Percentiles rank a stretch among this genome's conserved stretches.
These are phyloP conservation scores for Aspergillus leporis DNA, from an alignment of 495 filamentous ascomycete genomes.

Conservation along the genomic window DNA sequence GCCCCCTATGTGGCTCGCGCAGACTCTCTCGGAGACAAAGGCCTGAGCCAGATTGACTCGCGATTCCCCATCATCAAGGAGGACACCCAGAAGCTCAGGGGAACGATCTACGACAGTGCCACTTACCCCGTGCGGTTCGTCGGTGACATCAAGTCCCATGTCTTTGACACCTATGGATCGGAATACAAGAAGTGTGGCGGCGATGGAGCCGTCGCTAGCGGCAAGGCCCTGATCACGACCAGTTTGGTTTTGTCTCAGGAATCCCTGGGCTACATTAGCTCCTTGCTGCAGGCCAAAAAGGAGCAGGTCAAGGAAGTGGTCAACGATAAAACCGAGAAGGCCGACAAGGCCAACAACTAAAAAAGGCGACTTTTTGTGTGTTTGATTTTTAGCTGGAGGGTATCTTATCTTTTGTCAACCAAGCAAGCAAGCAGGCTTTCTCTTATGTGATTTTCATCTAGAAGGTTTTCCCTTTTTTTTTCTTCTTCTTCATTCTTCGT, in stretches of 20 bases:
- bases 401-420: background rate
- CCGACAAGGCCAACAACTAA: conserved; percentile 19
- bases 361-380: conserved; percentile 14
- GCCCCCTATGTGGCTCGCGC: conserved; percentile 80
- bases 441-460: conserved; percentile 5
- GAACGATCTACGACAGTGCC: conserved; percentile 61
- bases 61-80: conserved; percentile 88
- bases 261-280: conserved; percentile 57
- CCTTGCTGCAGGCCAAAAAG: conserved; percentile 59
- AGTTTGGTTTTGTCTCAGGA: conserved; percentile 71
- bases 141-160: conserved; percentile 71
- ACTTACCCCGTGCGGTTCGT: conserved; percentile 66
- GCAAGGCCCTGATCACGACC: conserved; percentile 75
- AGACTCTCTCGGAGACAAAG: conserved; percentile 75
- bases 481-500: no score
- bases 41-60: conserved; percentile 71
- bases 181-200: conserved; percentile 78
- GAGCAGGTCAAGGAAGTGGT: conserved; percentile 58
- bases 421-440: conserved; percentile 3
- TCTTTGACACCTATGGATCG: conserved; percentile 67
- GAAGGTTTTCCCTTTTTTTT: no score
- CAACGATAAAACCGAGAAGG: conserved; percentile 48
- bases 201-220: conserved; percentile 63
- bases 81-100: conserved; percentile 74
- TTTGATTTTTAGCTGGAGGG: conserved; percentile 1